Evolutionary conservation across 352 stramenopile genomes (phyloP).

Genomic region (Globisporangium echinulatum): DNA sequence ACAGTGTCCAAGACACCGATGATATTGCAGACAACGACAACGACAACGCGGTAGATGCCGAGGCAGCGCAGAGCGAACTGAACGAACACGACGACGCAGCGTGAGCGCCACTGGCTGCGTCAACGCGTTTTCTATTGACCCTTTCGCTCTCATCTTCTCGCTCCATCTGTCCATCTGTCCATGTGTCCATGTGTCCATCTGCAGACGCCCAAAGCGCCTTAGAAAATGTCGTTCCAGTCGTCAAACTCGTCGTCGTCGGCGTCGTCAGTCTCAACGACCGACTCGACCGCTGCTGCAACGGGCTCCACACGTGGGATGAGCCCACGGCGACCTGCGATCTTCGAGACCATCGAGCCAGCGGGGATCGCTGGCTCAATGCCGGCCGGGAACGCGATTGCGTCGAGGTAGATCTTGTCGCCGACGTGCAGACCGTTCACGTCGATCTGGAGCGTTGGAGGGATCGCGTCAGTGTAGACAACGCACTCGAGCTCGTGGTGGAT

Average conservation of each 20-base stretch:
- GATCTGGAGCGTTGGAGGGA: constrained; percentile 71
- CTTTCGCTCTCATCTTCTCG: not conserved
- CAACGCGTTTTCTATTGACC: constrained; percentile 8
- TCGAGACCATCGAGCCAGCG: constrained; percentile 66
- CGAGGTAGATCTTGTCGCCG: constrained; percentile 73
- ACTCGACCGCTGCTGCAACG: constrained; percentile 54
- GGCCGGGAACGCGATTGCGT: constrained; percentile 71
- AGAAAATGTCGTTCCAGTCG: constrained; percentile 88
- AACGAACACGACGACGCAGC: not conserved
- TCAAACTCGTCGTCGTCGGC: constrained; percentile 78
- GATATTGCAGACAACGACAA: not conserved
- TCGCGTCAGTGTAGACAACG: constrained; percentile 63
- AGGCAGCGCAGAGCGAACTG: constrained; percentile 2
- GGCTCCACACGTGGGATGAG: constrained; percentile 71
- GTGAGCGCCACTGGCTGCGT: not conserved
- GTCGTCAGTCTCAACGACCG: constrained; percentile 55
- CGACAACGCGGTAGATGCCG: not conserved
- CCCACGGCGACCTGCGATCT: constrained; percentile 81
- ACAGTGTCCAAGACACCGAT: not conserved
- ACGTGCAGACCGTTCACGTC: constrained; percentile 87
- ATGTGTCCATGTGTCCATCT: constrained; percentile 4
- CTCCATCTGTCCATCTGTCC: not conserved
- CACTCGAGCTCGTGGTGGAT: constrained; percentile 84
- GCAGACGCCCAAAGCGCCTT: constrained; percentile 10
- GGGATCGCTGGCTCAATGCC: constrained; percentile 61